These are phyloP conservation scores for Panaeolus papilionaceus DNA, from an alignment of 768 basidiomycete genomes.

Conservation along the genomic window DNA sequence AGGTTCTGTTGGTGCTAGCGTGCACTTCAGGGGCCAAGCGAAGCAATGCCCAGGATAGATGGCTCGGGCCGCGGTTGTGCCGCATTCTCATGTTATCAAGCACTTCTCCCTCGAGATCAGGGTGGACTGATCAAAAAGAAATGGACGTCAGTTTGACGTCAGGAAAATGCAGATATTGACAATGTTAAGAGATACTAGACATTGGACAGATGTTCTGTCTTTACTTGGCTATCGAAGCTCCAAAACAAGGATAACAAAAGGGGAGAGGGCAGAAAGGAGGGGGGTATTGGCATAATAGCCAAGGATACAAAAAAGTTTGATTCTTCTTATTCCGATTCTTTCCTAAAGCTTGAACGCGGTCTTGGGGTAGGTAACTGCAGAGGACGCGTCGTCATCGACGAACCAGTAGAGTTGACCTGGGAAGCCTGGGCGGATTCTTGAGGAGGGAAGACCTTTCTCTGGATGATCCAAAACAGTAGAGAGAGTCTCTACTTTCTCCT, in stretches of 20 bases:
- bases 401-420: slow-evolving; percentile 97
- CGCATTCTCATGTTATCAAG: neutral
- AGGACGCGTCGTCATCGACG: slow-evolving; percentile 83
- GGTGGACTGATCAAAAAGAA: neutral
- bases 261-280: neutral
- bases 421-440: slow-evolving; percentile 75
- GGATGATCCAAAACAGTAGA: slow-evolving; percentile 79
- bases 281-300: neutral
- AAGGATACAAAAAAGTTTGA: neutral
- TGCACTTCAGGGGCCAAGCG: neutral
- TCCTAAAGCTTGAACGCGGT: slow-evolving; percentile 64
- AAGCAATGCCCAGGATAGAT: too few relatives aligned
- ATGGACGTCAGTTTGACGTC: neutral
- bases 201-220: too few relatives aligned
- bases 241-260: slow-evolving; percentile 4
- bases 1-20: neutral
- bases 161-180: neutral
- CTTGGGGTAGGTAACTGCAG: slow-evolving; percentile 62
- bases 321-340: slow-evolving; percentile 12
- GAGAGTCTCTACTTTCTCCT: slow-evolving; percentile 80
- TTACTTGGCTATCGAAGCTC: neutral
- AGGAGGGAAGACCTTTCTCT: slow-evolving; percentile 80
- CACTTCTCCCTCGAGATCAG: neutral
- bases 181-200: neutral
- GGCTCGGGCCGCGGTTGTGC: neutral